Evolutionary conservation across 495 filamentous ascomycete species (phyloP).

Genomic region (Cairneyella variabilis): DNA sequence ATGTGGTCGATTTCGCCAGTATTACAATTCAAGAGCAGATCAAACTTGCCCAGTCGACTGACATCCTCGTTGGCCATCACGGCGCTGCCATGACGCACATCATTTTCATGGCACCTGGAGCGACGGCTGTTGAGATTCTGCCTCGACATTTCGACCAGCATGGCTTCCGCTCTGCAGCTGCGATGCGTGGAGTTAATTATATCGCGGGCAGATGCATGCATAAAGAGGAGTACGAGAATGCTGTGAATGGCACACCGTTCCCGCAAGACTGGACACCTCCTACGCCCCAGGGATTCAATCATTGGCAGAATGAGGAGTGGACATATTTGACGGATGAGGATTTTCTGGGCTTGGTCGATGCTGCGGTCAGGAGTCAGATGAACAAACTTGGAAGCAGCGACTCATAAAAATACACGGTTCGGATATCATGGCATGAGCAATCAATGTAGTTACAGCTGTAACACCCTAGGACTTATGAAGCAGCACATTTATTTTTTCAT

Average conservation of each 20-base stretch:
- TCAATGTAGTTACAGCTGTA: constrained; percentile 18
- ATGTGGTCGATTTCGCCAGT: constrained; percentile 34
- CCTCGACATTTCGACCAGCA: constrained; percentile 31
- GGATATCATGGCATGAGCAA: constrained; percentile 18
- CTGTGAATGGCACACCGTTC: constrained; percentile 15
- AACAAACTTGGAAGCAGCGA: constrained; percentile 20
- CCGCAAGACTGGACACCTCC: constrained; percentile 18
- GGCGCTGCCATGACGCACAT: constrained; percentile 38
- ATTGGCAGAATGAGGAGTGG: constrained; percentile 20
- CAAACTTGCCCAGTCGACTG: constrained; percentile 28
- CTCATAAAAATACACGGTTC: constrained; percentile 20
- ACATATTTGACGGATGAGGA: constrained; percentile 17
- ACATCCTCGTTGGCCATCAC: constrained; percentile 38
- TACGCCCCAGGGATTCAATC: constrained; percentile 14
- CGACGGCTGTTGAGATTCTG: constrained; percentile 34
- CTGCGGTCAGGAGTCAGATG: constrained; percentile 16
- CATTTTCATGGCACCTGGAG: constrained; percentile 27
- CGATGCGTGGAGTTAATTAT: constrained; percentile 16
- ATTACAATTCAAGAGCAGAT: constrained; percentile 34
- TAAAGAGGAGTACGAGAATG: constrained; percentile 17
- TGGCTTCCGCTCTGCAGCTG: constrained; percentile 36
- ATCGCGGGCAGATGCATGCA: constrained; percentile 13
- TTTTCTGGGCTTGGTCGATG: constrained; percentile 14
- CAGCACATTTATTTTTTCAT: constrained; percentile 17
- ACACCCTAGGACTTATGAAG: constrained; percentile 18